Conservation (phyloP, 306 rosid genomes). For the Gynostemma pentaphyllum region DNA sequence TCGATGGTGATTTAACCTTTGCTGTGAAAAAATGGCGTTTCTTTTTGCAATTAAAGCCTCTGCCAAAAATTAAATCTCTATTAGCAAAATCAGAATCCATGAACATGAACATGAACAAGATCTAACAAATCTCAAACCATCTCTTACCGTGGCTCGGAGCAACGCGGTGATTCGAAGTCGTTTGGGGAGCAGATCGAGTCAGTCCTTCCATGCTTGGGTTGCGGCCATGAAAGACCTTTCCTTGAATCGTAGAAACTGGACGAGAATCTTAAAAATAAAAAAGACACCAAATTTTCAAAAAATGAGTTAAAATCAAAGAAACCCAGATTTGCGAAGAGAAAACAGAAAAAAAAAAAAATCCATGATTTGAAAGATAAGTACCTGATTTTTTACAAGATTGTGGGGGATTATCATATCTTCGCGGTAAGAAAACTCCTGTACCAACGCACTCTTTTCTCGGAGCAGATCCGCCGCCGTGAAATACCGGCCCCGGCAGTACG, state of each 20-base stretch:
- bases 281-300: not conserved
- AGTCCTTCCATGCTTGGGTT: not conserved
- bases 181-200: not conserved
- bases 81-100: no score
- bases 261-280: not conserved
- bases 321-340: not conserved
- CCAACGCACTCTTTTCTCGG: constrained; percentile 11
- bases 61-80: not conserved
- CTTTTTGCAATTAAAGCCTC: constrained; percentile 6
- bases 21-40: constrained; percentile 8
- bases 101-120: not conserved
- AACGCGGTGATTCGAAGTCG: not conserved
- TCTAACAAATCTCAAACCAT: not conserved
- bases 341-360: not conserved
- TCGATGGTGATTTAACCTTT: not conserved
- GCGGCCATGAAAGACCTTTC: not conserved
- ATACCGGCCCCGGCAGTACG: not conserved
- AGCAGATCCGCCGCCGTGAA: not conserved
- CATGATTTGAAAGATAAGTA: not conserved
- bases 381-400: constrained; percentile 9
- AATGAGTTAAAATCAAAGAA: not conserved
- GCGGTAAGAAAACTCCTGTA: constrained; percentile 19
- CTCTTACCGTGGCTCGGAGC: constrained; percentile 4
- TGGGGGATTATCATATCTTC: constrained; percentile 6
- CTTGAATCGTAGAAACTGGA: not conserved